These are phyloP conservation scores for Hypoxylon crocopeplum DNA, from an alignment of 495 filamentous ascomycete genomes.

Conservation along the genomic window DNA sequence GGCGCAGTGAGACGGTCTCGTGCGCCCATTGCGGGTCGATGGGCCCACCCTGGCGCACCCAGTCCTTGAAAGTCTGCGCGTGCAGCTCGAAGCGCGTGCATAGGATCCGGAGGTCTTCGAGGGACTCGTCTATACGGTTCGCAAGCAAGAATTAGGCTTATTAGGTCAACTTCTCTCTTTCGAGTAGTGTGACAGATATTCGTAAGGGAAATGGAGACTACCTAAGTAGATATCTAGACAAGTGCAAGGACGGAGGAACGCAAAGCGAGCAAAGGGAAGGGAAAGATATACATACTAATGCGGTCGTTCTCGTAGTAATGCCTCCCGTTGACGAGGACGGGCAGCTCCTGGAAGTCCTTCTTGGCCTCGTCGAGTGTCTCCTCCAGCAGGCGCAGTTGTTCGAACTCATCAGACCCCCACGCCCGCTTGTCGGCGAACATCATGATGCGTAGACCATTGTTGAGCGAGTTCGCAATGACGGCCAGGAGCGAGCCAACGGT, in stretches of 20 bases:
- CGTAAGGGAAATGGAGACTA: too few relatives aligned
- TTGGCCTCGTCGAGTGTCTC: conserved; percentile 57
- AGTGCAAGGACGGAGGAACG: background rate
- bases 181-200: too few relatives aligned
- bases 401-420: conserved; percentile 57
- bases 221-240: too few relatives aligned
- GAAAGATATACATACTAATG: conserved; percentile 42
- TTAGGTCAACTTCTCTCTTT: conserved; percentile 30
- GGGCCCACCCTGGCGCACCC: conserved; percentile 50
- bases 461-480: conserved; percentile 53
- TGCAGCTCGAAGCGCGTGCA: conserved; percentile 47
- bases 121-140: conserved; percentile 46
- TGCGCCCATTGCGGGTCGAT: conserved; percentile 54
- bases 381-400: conserved; percentile 55
- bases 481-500: conserved; percentile 58
- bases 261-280: background rate
- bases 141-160: conserved; percentile 18
- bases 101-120: conserved; percentile 50
- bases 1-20: conserved; percentile 47
- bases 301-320: conserved; percentile 58
- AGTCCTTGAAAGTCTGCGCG: conserved; percentile 50
- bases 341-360: conserved; percentile 59
- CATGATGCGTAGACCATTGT: conserved; percentile 52
- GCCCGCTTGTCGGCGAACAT: conserved; percentile 58
- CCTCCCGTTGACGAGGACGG: conserved; percentile 52